These are phyloP conservation scores for Rhynchospora breviuscula DNA, from an alignment of 176 grass and related monocot species.

Conservation along the genomic window DNA sequence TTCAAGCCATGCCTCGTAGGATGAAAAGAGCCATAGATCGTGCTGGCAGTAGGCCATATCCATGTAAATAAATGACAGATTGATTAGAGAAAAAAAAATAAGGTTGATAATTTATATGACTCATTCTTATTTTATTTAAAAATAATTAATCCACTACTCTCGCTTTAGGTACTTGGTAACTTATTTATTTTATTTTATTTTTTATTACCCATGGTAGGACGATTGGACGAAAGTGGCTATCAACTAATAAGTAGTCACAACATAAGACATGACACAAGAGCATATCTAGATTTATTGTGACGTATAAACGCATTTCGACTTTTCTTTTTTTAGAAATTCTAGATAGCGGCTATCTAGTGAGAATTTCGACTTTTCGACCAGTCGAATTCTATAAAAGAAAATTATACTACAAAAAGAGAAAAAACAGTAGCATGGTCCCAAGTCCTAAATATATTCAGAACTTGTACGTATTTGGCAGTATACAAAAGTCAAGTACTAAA, in stretches of 20 bases:
- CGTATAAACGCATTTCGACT: not conserved
- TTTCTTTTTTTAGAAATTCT: too few relatives aligned
- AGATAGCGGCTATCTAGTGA: too few relatives aligned
- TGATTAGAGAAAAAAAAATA: too few relatives aligned
- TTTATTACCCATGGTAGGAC: not conserved
- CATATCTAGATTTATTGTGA: not conserved
- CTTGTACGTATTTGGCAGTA: not conserved
- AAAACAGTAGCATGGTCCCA: not conserved
- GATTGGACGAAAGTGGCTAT: not conserved
- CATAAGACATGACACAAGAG: not conserved
- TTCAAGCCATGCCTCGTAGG: too few relatives aligned
- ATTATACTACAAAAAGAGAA: not conserved
- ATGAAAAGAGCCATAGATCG: too few relatives aligned
- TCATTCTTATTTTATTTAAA: too few relatives aligned
- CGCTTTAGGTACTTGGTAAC: too few relatives aligned
- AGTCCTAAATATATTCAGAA: not conserved
- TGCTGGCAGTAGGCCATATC: too few relatives aligned
- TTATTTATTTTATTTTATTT: not conserved
- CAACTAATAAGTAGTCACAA: not conserved
- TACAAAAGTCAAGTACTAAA: not conserved
- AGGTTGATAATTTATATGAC: too few relatives aligned
- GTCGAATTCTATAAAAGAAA: not conserved
- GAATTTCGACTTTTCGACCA: too few relatives aligned
- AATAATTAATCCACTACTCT: too few relatives aligned
- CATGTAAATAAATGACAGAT: too few relatives aligned